Evolutionary conservation across 805 yeast species (phyloP).

Genomic region (Clavispora phyllophila): DNA sequence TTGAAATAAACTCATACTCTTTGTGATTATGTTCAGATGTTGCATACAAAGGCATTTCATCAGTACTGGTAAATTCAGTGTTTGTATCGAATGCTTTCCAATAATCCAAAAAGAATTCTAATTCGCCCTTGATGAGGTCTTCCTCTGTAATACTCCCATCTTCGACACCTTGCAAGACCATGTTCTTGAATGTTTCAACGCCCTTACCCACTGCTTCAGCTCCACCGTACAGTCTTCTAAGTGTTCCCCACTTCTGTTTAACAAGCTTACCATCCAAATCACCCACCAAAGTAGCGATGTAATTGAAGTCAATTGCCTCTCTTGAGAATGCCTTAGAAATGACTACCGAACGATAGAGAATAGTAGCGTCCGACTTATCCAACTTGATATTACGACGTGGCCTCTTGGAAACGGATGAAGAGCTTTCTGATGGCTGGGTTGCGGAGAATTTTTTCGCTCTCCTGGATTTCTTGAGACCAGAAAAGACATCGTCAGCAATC

Average conservation of each 20-base stretch:
- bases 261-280: slow-evolving; percentile 40
- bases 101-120: slow-evolving; percentile 47
- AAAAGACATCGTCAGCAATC: slow-evolving; percentile 6
- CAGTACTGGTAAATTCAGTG: slow-evolving; percentile 22
- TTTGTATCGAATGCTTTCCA: slow-evolving; percentile 58
- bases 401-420: slow-evolving; percentile 6
- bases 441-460: slow-evolving; percentile 11
- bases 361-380: slow-evolving; percentile 45
- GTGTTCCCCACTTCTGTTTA: slow-evolving; percentile 65
- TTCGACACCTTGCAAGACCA: slow-evolving; percentile 55
- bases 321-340: slow-evolving; percentile 58
- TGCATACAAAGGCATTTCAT: slow-evolving; percentile 34
- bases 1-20: slow-evolving; percentile 38
- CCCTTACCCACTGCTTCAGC: slow-evolving; percentile 52
- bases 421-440: slow-evolving; percentile 4
- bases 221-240: slow-evolving; percentile 48
- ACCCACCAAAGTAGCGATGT: slow-evolving; percentile 47
- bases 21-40: slow-evolving; percentile 44
- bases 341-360: slow-evolving; percentile 59
- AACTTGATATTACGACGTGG: slow-evolving; percentile 20
- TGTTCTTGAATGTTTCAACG: slow-evolving; percentile 61
- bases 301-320: slow-evolving; percentile 60
- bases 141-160: slow-evolving; percentile 46
- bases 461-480: slow-evolving; percentile 8
- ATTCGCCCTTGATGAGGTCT: slow-evolving; percentile 48